Evolutionary conservation across 305 asterid genomes (phyloP).

Genomic region (Ajuga reptans): DNA sequence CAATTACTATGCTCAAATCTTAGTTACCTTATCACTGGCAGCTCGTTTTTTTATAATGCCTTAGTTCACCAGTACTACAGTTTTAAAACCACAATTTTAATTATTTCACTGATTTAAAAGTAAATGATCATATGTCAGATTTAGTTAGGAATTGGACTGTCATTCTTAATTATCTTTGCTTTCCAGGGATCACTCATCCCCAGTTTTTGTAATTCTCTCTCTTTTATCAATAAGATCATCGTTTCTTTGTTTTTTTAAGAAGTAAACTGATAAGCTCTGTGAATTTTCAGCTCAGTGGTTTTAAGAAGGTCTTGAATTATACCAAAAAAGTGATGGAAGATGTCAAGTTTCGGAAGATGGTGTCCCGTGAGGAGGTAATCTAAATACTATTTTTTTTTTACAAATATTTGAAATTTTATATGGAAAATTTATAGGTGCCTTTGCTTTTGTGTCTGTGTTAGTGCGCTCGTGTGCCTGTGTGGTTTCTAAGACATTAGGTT

Average conservation of each 20-base stretch:
- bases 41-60: not conserved
- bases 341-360: constrained; percentile 71
- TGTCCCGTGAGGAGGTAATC: constrained; percentile 94
- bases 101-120: constrained; percentile 11
- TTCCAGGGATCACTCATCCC: too few species aligned
- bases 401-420: not conserved
- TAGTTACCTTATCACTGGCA: constrained; percentile 6
- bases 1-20: not conserved
- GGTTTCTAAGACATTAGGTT: not conserved
- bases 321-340: constrained; percentile 86
- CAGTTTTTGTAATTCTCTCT: too few species aligned
- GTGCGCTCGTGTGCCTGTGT: not conserved
- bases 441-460: not conserved
- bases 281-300: constrained; percentile 91
- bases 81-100: not conserved
- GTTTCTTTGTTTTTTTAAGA: not conserved
- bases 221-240: too few species aligned
- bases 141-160: too few species aligned
- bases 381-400: not conserved
- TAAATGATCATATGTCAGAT: not conserved
- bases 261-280: constrained; percentile 25
- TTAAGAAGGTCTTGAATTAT: constrained; percentile 95
- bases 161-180: too few species aligned
- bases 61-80: constrained; percentile 14
- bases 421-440: not conserved